These are phyloP conservation scores for Aspergillaceae sp. DNA, from an alignment of 2,329 filamentous ascomycete species.

Conservation along the genomic window DNA sequence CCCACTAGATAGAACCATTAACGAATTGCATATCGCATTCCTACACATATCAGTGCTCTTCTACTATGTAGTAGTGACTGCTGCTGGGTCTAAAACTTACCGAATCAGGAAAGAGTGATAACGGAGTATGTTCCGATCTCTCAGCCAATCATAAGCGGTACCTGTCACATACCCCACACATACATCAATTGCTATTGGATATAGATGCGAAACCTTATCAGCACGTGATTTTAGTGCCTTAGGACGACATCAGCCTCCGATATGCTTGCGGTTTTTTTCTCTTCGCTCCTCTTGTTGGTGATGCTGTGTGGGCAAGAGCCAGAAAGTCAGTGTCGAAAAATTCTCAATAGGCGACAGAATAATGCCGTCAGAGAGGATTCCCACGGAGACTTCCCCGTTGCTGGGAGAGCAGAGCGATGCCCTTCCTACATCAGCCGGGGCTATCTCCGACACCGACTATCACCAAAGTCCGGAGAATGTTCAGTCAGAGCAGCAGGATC, in stretches of 20 bases:
- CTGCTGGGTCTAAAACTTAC: too few species aligned
- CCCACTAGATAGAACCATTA: not conserved
- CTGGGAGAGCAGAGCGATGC: slow-evolving; percentile 27
- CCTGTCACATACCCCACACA: not conserved
- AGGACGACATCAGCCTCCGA: not conserved
- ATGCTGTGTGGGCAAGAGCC: too few species aligned
- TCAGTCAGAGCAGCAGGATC: slow-evolving; percentile 10
- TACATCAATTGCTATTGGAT: slow-evolving; percentile 1
- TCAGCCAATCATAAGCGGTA: not conserved
- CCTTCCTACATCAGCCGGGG: slow-evolving; percentile 14
- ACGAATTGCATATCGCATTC: not conserved
- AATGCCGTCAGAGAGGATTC: slow-evolving; percentile 18
- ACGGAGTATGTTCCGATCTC: not conserved
- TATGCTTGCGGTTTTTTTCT: too few species aligned
- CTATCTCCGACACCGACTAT: slow-evolving; percentile 10
- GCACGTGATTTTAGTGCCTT: slow-evolving; percentile 10
- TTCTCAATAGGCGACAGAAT: not conserved
- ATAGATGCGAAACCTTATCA: slow-evolving; percentile 10
- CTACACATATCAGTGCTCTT: too few species aligned
- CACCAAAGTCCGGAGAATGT: slow-evolving; percentile 8
- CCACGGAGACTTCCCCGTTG: slow-evolving; percentile 40
- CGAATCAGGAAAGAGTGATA: not conserved
- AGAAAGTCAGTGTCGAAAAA: not conserved
- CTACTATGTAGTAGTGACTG: too few species aligned
- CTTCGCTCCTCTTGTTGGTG: too few species aligned